Base-by-base conservation (phyloP, 495 filamentous ascomycete species). In the Schizothecium vesticola region DNA sequence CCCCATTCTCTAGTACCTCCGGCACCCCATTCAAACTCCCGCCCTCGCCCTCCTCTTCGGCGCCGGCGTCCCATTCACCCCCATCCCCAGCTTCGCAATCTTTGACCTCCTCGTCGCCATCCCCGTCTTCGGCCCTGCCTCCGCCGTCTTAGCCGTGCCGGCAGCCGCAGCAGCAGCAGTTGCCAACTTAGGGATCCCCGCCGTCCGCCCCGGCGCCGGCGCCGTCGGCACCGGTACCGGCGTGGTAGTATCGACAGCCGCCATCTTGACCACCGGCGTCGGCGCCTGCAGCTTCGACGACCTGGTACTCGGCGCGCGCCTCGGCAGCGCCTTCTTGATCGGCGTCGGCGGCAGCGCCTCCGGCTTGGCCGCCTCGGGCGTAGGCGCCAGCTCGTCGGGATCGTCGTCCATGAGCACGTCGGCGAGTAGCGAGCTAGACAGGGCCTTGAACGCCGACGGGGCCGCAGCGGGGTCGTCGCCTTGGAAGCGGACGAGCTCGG, bases 1-100 rank as follows among this genome's bases (percentile, higher is more conserved):
- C 43, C 43, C 16, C 1, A 3, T 0, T 7, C 1, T 43, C 36
- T 19, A 19, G 0, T 11, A 3, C 31, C 13, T 16, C 36, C 36
- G 3, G 2, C 9, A 0, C 61, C 22, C 21, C 43, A 28, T 64
- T 36, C 43, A 65, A 0, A 22, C 12, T 21, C 65, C 71, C 9
- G 56, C 26, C 65, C 69, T 59, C 13, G 69, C 74, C 58, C 69
- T 70, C 16, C 75, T 67, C 65, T 78, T 79, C 11, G 77, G 77
- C 24, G 76, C 76, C 10, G 77, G 77, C 12, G 76, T 79, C 19
- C 77, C 77, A 28, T 79, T 79, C 5, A 63, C 74, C n/a, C 72
- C 71, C 77, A 79, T 76, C 12, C 74, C 75, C 67, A 79, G 25
- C 57, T 67, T 72, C 33, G 73, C 66, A 61, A 78, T 69, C 64